Evolutionary conservation across 192 early-diverging fungal species (phyloP).

Genomic region (Coemansia umbellata): DNA sequence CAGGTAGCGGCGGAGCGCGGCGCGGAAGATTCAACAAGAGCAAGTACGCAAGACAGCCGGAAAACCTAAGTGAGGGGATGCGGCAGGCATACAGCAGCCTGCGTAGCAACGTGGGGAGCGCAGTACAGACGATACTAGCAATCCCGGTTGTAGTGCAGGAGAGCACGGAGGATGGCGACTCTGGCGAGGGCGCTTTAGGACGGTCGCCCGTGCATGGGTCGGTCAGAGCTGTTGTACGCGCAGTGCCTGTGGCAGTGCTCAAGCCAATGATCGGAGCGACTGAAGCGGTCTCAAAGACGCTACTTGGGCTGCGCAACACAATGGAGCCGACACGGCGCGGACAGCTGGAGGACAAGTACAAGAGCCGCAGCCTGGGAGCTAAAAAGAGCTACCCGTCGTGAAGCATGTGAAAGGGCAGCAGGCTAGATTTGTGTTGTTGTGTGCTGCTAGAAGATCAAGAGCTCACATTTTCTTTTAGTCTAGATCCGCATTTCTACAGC

Average conservation of each 20-base stretch:
- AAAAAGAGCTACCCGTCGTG: constrained; percentile 33
- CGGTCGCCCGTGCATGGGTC: constrained; percentile 55
- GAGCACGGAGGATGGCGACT: constrained; percentile 30
- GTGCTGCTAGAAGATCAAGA: background rate
- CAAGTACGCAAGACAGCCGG: constrained; percentile 84
- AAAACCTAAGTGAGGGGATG: constrained; percentile 80
- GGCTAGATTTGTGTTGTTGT: too few relatives aligned
- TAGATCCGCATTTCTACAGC: background rate
- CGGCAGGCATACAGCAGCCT: constrained; percentile 77
- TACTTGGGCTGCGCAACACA: constrained; percentile 86
- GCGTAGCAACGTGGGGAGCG: constrained; percentile 72
- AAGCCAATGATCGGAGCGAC: constrained; percentile 95
- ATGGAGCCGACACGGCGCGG: constrained; percentile 76
- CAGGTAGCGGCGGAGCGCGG: constrained; percentile 11
- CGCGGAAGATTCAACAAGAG: constrained; percentile 52
- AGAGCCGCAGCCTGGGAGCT: constrained; percentile 32
- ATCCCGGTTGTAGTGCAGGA: constrained; percentile 84
- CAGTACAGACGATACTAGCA: constrained; percentile 84
- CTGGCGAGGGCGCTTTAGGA: constrained; percentile 22
- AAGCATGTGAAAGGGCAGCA: too few relatives aligned
- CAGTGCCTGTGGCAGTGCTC: constrained; percentile 83
- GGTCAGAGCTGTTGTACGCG: constrained; percentile 48
- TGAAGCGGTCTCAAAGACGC: constrained; percentile 86
- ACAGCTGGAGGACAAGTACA: constrained; percentile 75
- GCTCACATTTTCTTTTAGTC: background rate